Base-by-base conservation (phyloP, 345 rosid species). In the Murraya koenigii region DNA sequence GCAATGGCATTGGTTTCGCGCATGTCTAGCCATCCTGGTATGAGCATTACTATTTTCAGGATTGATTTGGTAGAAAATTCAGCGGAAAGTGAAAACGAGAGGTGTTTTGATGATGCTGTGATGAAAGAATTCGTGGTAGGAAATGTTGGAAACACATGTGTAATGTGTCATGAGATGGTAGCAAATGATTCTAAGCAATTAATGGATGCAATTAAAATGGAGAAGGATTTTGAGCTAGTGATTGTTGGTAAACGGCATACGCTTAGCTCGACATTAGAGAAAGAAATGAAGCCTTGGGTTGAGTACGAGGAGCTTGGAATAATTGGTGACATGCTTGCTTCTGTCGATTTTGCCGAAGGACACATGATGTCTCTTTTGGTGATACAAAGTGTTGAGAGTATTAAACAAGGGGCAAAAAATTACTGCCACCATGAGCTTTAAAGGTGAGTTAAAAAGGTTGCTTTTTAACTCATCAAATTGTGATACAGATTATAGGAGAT, bases 281-380 rank as follows among this genome's bases (percentile, higher is more conserved):
- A 78, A 15, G 80, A 77, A 54, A 77, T 85, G 82, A 14, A 8
- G 65, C 41, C 56, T 0, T 87, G 87, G 87, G 26, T 35, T 7
- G 83, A 85, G 55, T 28, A 75, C 62, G 77, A 76, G 23, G 88
- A 87, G 66, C 78, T 87, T 11, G 90, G 90, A 8, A 78, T 81
- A 0, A 61, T 85, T 1, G 87, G 87, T 0, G 90, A 85, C 55
- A 15, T 83, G 44, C 19, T 87, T 67, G 85, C 84, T 6, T 77
- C 90, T 1, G 3, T 54, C 10, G 85, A 80, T 58, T 79, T 80
- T 68, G 38, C 49, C 9, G 75, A 74, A 1, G 81, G 69, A 44
- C 15, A 44, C 8, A 55, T n/a, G 52, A 75, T 78, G 22, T 83
- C 81, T n/a, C 78, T 85, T 39, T 73, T 85, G 66, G 86, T 83